Percentiles rank a stretch among this genome's conserved stretches.
Evolutionary conservation across 2,329 filamentous ascomycete genomes (phyloP).

Genomic region (Simplicillium aogashimaense): DNA sequence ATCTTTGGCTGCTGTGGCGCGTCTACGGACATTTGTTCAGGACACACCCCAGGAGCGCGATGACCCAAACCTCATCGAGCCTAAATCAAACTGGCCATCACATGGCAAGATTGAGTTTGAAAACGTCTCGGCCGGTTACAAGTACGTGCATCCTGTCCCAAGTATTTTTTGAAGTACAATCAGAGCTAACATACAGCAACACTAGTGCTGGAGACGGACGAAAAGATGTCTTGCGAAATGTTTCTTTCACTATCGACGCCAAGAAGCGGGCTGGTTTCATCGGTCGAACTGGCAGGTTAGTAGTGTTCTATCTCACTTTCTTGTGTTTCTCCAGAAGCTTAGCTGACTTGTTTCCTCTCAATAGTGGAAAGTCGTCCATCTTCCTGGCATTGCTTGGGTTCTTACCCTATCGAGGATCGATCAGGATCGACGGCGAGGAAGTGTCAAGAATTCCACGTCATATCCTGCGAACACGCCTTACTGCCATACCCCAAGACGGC

Average conservation of each 20-base stretch:
- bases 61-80: background rate
- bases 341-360: background rate
- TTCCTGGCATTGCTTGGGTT: too few relatives aligned
- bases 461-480: too few relatives aligned
- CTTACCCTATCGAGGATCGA: too few relatives aligned
- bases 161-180: too few relatives aligned
- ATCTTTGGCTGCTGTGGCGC: background rate
- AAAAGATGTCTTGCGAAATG: background rate
- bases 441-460: too few relatives aligned
- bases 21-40: background rate
- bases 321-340: too few relatives aligned
- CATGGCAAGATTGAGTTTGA: constrained; percentile 1
- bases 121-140: constrained; percentile 2
- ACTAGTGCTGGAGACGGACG: too few relatives aligned
- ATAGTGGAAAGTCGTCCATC: background rate
- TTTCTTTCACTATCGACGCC: background rate
- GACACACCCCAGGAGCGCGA: background rate
- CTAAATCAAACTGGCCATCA: background rate
- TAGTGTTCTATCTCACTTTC: too few relatives aligned
- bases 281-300: constrained; percentile 4
- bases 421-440: too few relatives aligned
- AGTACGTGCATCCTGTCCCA: background rate
- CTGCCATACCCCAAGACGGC: too few relatives aligned
- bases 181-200: too few relatives aligned
- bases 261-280: background rate